Conservation (phyloP, 495 filamentous ascomycete genomes). For the Aspergillus ostianus region DNA sequence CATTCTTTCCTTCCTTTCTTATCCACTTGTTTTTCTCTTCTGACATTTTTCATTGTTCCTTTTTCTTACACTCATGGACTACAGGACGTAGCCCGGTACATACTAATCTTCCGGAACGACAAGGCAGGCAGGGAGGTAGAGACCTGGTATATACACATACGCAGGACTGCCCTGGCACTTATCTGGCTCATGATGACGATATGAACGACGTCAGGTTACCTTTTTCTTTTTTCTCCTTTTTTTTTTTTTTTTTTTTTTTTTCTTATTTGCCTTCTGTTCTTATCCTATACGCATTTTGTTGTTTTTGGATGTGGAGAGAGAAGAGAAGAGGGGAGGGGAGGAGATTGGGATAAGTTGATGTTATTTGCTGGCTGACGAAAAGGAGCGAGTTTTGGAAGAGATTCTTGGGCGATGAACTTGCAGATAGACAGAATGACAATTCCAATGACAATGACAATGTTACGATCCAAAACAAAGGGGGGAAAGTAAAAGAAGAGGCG, state of each 20-base stretch:
- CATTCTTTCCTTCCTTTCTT: slow-evolving; percentile 10
- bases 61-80: slow-evolving; percentile 12
- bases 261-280: slow-evolving; percentile 1
- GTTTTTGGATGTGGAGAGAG: neutral
- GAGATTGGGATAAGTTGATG: neutral
- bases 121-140: slow-evolving; percentile 4
- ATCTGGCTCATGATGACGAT: slow-evolving; percentile 12
- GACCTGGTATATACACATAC: slow-evolving; percentile 5
- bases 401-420: too few relatives aligned
- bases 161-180: neutral
- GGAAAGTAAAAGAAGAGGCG: too few relatives aligned
- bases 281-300: neutral
- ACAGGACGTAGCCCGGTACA: slow-evolving; percentile 5
- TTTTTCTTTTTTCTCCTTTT: neutral
- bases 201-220: neutral
- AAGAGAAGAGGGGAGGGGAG: too few relatives aligned
- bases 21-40: slow-evolving; percentile 4
- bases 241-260: slow-evolving; percentile 1
- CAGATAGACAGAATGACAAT: neutral
- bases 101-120: neutral
- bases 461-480: too few relatives aligned
- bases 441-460: neutral
- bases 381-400: too few relatives aligned
- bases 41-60: slow-evolving; percentile 8
- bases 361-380: too few relatives aligned